Base-by-base conservation (phyloP, 805 yeast species). In the Pichia nanzhaoensis region DNA sequence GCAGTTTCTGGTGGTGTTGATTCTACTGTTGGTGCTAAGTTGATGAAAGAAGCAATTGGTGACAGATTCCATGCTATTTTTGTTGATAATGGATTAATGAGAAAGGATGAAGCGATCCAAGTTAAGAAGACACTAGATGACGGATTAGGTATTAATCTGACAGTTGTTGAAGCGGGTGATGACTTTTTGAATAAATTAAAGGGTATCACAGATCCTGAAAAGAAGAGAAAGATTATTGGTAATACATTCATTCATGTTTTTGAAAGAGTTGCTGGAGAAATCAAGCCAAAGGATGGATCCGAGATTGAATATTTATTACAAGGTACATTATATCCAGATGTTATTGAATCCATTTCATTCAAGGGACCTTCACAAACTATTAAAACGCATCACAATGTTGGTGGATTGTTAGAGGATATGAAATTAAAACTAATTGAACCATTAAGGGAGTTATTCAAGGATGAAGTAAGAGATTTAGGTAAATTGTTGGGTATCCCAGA, bases 1-100 rank as follows among this genome's bases (percentile, higher is more conserved):
- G 99, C 99, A 45, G 99, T 93, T 54, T 88, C 96, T 43, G 99
- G 99, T 61, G 99, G 99, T 74, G 99, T 93, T 52, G 99, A 93
- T 70, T 93, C 99, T 42, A 93, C 99, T 40, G 99, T 93, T 50
- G 99, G 97, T 55, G 97, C 99, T 54, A 93, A 91, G 75, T 77
- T 93, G 64, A 84, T 93, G 95, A 83, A 88, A 54, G 96, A 86
- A 72, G 99, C 99, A 54, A 93, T 93, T 67, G 99, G 99, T 63
- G 93, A 87, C 61, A 80, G 99, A 66, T 93, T 93, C 84, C 99
- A 93, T 61, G 99, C 99, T 48, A 90, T 93, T 59, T 78, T 88
- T 62, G 99, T 93, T 52, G 99, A 93, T 68, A 93, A 93, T 65
- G 99, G 99, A 69, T 93, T 93, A 63, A 83, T 93, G 85, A 82